These are phyloP conservation scores for Moesziomyces globuligerus DNA, from an alignment of 1,284 basidiomycete species.

Conservation along the genomic window DNA sequence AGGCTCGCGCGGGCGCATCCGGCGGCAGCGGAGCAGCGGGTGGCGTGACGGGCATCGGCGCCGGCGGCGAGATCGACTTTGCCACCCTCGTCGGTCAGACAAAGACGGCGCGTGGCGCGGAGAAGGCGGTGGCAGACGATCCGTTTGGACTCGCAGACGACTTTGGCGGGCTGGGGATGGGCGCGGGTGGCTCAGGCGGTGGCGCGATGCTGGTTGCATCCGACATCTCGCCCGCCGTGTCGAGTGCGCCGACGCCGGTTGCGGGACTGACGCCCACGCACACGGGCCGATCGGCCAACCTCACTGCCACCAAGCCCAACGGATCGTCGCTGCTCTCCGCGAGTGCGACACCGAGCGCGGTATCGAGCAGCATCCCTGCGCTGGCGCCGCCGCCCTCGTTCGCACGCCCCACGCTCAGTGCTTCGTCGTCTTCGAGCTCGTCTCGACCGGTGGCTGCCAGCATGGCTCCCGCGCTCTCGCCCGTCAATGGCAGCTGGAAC, in stretches of 20 bases:
- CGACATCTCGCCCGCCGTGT: slow-evolving; percentile 33
- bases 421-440: slow-evolving; percentile 15
- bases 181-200: neutral
- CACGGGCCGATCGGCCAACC: slow-evolving; percentile 19
- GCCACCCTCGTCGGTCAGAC: slow-evolving; percentile 60
- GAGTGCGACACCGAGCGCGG: neutral
- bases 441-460: neutral
- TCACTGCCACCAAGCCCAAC: slow-evolving; percentile 3
- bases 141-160: slow-evolving; percentile 49
- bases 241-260: slow-evolving; percentile 11
- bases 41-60: slow-evolving; percentile 44
- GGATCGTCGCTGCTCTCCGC: slow-evolving; percentile 3
- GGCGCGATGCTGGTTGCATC: slow-evolving; percentile 12
- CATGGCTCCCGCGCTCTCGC: neutral
- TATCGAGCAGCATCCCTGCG: slow-evolving; percentile 8
- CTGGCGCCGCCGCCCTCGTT: slow-evolving; percentile 28
- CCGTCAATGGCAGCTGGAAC: slow-evolving; percentile 16
- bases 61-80: slow-evolving; percentile 62
- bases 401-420: slow-evolving; percentile 11
- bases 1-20: neutral
- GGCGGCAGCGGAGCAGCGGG: slow-evolving; percentile 19
- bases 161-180: slow-evolving; percentile 8
- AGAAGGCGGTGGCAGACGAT: slow-evolving; percentile 30
- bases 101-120: slow-evolving; percentile 18
- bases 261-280: slow-evolving; percentile 41